Percentiles rank a stretch among this genome's conserved stretches.
phyloP scores from a whole-genome alignment of 331 rosid genomes.

The Ulmus americana region DNA sequence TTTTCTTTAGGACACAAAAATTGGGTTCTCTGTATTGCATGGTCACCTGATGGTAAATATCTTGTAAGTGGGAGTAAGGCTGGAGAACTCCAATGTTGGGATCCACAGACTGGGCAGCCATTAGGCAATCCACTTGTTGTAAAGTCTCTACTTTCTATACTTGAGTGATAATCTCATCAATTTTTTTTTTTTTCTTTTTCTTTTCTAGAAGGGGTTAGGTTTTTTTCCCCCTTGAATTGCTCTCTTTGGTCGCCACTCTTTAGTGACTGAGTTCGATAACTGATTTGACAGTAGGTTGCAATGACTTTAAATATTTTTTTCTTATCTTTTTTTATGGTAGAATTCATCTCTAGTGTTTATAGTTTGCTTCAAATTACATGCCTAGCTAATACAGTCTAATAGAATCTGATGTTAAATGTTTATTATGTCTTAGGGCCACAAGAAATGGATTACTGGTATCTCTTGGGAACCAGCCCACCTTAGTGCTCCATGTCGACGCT shows the following conservation, averaged over 20 bases:
- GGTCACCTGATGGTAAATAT: conserved; percentile 93
- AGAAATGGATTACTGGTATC: conserved; percentile 89
- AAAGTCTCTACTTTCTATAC: conserved; percentile 16
- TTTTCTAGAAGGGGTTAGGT: background rate
- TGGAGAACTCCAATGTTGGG: conserved; percentile 89
- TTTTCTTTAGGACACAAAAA: conserved; percentile 69
- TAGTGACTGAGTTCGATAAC: background rate
- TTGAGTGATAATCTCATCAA: too few species aligned
- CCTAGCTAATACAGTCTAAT: background rate
- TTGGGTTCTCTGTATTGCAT: conserved; percentile 90
- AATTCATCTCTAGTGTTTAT: background rate
- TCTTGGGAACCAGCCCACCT: conserved; percentile 95
- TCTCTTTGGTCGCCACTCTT: background rate
- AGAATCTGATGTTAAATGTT: conserved; percentile 6
- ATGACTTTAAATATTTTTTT: background rate
- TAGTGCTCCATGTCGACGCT: conserved; percentile 78
- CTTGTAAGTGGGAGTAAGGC: conserved; percentile 93
- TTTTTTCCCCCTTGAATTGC: background rate
- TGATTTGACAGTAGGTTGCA: background rate
- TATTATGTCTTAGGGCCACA: conserved; percentile 62
- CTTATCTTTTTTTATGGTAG: background rate
- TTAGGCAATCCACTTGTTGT: conserved; percentile 60
- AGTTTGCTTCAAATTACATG: background rate
- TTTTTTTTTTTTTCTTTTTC: background rate
- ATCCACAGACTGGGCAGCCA: conserved; percentile 80